phyloP scores from a whole-genome alignment of 768 basidiomycete species.

The Macrolepiota fuliginosa region DNA sequence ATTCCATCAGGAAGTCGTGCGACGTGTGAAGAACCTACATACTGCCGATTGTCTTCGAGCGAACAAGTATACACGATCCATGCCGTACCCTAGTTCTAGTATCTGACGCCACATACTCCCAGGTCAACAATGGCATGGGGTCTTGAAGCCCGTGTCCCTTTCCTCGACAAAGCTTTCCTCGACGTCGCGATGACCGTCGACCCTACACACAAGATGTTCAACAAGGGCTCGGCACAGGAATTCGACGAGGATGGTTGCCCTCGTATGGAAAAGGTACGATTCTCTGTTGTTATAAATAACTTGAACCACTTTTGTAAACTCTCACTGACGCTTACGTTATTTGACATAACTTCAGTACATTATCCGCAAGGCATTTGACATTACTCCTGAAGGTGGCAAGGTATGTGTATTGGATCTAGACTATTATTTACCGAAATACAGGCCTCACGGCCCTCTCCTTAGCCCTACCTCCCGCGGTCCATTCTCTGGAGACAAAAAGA shows the following conservation, averaged over 20 bases:
- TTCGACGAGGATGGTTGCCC: conserved; percentile 84
- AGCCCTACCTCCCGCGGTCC: conserved; percentile 91
- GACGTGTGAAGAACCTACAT: conserved; percentile 96
- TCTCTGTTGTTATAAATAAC: not conserved
- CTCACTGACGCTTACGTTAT: not conserved
- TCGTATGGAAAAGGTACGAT: conserved; percentile 90
- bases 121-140: conserved; percentile 99
- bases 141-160: conserved; percentile 96
- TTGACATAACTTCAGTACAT: conserved; percentile 62
- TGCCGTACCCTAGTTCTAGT: not conserved
- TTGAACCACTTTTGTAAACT: conserved; percentile 12
- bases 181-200: conserved; percentile 92
- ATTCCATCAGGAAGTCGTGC: conserved; percentile 94
- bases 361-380: conserved; percentile 93
- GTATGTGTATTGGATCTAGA: conserved; percentile 26
- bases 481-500: conserved; percentile 99
- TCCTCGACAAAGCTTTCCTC: conserved; percentile 96
- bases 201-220: conserved; percentile 85
- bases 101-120: not conserved
- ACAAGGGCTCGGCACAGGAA: conserved; percentile 71
- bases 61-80: conserved; percentile 70
- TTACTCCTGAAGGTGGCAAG: conserved; percentile 68
- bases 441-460: conserved; percentile 3
- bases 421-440: not conserved
- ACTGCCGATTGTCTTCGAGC: conserved; percentile 96